Base-by-base conservation (phyloP, 2,329 filamentous ascomycete genomes). In the Neofusicoccum kwambonambiense region DNA sequence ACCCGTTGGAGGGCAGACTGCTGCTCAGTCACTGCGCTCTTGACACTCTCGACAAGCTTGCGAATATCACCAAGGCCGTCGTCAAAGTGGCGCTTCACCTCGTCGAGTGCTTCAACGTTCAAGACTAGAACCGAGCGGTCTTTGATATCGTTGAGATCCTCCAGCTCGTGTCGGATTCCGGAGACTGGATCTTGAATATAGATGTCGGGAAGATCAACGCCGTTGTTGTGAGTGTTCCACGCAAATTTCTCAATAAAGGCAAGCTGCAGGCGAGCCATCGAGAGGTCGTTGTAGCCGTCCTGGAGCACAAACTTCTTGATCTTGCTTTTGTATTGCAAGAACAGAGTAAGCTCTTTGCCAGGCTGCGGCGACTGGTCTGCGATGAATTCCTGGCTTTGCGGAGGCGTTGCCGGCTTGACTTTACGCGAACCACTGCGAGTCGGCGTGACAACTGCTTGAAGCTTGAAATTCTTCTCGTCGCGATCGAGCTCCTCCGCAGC, bases 161-260 rank as follows among this genome's bases (percentile, higher is more conserved):
- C 95, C 27, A 99, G 81, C 79, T 99, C 95, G 76, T 99, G 94
- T 15, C 95, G 90, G n/a, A 99, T 91, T 0, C 95, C 95, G 8
- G 95, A 98, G 2, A 97, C 86, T 0, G 93, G 90, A 75, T 99
- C 95, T 76, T 99, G 95, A 15, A 99, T 95, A 76, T 99, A 97
- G 15, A 99, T 98, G 71, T 99, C 95, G 0, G 95, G 95, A 51
- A 99, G 80, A 74, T 99, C 95, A 13, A 88, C 87, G 7, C 95
- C 95, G 72, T 97, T 96, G 67, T 92, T 90, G 71, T 98, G 93
- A 0, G 94, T 97, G 71, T 97, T 98, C 93, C 96, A 99, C 0
- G 94, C 95, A 74, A 99, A 99, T 75, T 97, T 99, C 70, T 99
- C 95, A 70, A 99, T 99, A 71, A 99, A 99, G 0, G 95, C 94